Conservation (phyloP, 2,329 filamentous ascomycete species). For the Sporothrix protearum region DNA sequence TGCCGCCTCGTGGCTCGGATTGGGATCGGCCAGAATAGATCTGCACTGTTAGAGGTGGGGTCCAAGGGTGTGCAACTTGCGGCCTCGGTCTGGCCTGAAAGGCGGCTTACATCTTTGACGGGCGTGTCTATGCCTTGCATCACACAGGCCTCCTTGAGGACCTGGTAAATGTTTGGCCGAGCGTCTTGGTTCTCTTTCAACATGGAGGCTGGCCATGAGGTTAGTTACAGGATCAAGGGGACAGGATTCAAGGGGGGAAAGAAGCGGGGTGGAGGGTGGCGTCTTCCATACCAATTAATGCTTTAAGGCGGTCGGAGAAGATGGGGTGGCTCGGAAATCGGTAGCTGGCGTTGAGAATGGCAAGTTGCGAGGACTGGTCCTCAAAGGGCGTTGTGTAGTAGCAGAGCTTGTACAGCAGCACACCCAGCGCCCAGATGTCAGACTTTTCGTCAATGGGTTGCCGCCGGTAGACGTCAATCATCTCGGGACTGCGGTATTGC, state of each 20-base stretch:
- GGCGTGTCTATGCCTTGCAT: slow-evolving; percentile 87
- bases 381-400: slow-evolving; percentile 99
- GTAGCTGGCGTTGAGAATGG: slow-evolving; percentile 92
- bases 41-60: slow-evolving; percentile 41
- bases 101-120: slow-evolving; percentile 72
- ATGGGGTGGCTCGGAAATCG: slow-evolving; percentile 83
- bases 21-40: slow-evolving; percentile 66
- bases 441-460: slow-evolving; percentile 98
- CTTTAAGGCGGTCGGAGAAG: slow-evolving; percentile 87
- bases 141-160: slow-evolving; percentile 76
- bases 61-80: neutral
- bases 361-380: slow-evolving; percentile 85
- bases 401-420: slow-evolving; percentile 94
- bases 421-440: slow-evolving; percentile 95
- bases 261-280: too few species aligned
- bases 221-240: neutral
- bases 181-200: slow-evolving; percentile 73
- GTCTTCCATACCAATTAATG: slow-evolving; percentile 69
- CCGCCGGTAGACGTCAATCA: slow-evolving; percentile 97
- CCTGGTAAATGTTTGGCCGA: slow-evolving; percentile 91
- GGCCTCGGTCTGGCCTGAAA: too few species aligned
- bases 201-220: slow-evolving; percentile 66
- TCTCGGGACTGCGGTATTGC: slow-evolving; percentile 96
- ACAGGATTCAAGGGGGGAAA: too few species aligned
- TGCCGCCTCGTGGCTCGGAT: slow-evolving; percentile 55